Percentiles rank a stretch among this genome's conserved stretches.
These are phyloP conservation scores for Dendrobium chrysotoxum DNA, from an alignment of 106 monocot species.

Conservation along the genomic window DNA sequence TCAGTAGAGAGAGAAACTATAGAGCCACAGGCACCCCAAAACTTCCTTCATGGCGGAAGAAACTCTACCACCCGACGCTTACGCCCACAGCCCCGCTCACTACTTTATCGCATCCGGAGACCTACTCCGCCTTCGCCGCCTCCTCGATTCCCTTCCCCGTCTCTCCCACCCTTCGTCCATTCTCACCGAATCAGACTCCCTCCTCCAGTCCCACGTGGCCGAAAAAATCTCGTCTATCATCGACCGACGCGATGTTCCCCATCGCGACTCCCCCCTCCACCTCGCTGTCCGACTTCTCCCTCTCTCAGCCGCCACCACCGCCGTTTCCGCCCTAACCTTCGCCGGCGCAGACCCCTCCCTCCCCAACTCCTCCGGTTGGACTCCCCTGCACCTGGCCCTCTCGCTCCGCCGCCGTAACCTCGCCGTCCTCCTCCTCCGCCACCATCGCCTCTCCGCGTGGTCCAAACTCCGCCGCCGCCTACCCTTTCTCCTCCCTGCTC, in stretches of 20 bases:
- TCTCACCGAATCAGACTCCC: slow-evolving; percentile 32
- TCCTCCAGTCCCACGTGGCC: slow-evolving; percentile 19
- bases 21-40: neutral
- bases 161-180: slow-evolving; percentile 41
- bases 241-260: slow-evolving; percentile 78
- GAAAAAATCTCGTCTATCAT: slow-evolving; percentile 34
- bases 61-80: slow-evolving; percentile 8
- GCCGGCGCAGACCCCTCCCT: slow-evolving; percentile 78
- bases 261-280: slow-evolving; percentile 66
- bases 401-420: slow-evolving; percentile 35
- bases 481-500: slow-evolving; percentile 37
- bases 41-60: neutral
- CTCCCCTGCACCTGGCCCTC: slow-evolving; percentile 61
- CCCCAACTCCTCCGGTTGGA: slow-evolving; percentile 76
- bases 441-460: slow-evolving; percentile 53
- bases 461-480: slow-evolving; percentile 68
- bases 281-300: slow-evolving; percentile 64
- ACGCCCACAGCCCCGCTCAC: slow-evolving; percentile 71
- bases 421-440: slow-evolving; percentile 49
- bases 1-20: slow-evolving; percentile 4
- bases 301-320: slow-evolving; percentile 15
- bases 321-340: slow-evolving; percentile 26
- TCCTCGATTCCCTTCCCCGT: slow-evolving; percentile 43
- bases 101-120: slow-evolving; percentile 35
- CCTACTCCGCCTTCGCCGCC: slow-evolving; percentile 16